phyloP scores from a whole-genome alignment of 345 rosid genomes.

The Hypericum androsaemum region DNA sequence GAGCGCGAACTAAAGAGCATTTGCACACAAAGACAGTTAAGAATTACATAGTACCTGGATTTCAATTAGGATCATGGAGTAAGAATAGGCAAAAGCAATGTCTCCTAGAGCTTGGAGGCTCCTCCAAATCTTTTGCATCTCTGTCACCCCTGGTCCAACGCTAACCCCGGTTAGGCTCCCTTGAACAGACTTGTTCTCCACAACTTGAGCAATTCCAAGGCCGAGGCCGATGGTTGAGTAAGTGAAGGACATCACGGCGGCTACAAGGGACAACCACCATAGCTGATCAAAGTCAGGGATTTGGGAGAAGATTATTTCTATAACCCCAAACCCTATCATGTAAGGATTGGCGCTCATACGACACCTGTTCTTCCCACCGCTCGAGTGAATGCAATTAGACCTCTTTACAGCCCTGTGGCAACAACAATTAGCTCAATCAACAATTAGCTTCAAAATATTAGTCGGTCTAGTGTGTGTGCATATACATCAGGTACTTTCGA shows the following conservation, averaged over 20 bases:
- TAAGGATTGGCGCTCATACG: constrained; percentile 2
- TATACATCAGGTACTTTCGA: too few species aligned
- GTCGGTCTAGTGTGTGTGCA: too few species aligned
- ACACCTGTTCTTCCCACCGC: neutral
- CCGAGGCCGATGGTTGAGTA: constrained; percentile 2
- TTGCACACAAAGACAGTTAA: neutral
- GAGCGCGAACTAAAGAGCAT: too few species aligned
- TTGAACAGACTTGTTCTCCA: neutral
- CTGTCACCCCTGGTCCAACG: neutral
- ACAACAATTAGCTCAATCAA: too few species aligned
- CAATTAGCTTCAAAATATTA: too few species aligned
- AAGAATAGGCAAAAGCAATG: constrained; percentile 2
- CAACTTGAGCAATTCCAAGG: neutral
- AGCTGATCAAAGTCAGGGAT: constrained; percentile 5
- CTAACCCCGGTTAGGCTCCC: neutral
- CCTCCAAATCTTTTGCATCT: neutral
- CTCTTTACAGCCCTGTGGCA: constrained; percentile 2
- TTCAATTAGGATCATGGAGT: constrained; percentile 1
- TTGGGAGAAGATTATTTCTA: neutral
- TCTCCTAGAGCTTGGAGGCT: neutral
- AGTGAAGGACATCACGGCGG: constrained; percentile 2
- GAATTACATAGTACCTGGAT: neutral
- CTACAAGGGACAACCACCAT: neutral
- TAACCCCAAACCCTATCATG: neutral
- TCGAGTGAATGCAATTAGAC: neutral